Base-by-base conservation (phyloP, 306 rosid genomes). In the Vigna trinervia region DNA sequence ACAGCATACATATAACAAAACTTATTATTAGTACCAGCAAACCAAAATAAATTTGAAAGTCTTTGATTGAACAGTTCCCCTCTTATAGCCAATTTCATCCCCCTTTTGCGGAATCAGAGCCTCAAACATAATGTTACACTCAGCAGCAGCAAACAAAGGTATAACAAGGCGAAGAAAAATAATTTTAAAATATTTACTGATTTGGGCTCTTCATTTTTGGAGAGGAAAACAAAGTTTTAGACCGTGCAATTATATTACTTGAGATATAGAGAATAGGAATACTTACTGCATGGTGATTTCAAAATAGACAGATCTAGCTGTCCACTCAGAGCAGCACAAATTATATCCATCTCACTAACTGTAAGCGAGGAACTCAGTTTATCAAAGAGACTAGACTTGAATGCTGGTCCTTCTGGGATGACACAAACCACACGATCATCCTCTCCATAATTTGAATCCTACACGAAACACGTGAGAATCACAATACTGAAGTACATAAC, bases 241-340 rank as follows among this genome's bases (percentile, higher is more conserved):
- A 66, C 54, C 20, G 10, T 7, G 30, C 73, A 65, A 76, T 56
- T 30, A 54, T 51, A 72, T 62, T 66, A 82, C 71, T 45, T 56
- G 63, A 73, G 46, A 78, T 54, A 50, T 69, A 22, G 65, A 51
- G 13, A 76, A 76, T 30, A 30, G 34, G 0, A 30, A 30, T 57
- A 80, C 88, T 85, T 78, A 92, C 98, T 81, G 45, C 95, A 88
- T 60, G 96, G 93, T 62, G 94, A 84, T 76, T 76, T 86, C 73
- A 94, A 84, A 70, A 82, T 74, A 60, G 94, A 88, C 54, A 53
- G 85, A 83, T 94, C 96, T 59, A 94, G 82, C 82, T 79, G 78
- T 69, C 96, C 98, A 69, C 88, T 83, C 51, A 94, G 85, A 81
- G 91, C 84, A 41, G 95, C 90, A 85, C 73, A 78, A 74, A 90